Conservation (phyloP, 345 rosid species). For the Melaleuca alternifolia region DNA sequence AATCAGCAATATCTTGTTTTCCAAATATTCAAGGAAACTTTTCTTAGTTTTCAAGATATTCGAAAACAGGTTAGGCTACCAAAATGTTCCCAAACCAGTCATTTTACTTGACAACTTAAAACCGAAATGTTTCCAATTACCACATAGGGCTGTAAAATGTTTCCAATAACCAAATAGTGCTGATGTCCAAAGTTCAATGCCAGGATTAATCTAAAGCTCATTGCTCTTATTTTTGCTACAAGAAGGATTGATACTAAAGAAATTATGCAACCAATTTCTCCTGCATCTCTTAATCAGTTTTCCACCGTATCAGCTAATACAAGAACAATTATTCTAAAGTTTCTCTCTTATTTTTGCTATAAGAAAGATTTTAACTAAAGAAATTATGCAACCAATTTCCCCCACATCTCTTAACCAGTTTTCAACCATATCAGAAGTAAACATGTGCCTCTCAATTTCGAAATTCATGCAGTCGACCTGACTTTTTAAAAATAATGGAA, state of each 20-base stretch:
- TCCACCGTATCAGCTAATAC: background rate
- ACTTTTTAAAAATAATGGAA: background rate
- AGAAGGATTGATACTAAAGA: background rate
- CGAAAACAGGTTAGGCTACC: background rate
- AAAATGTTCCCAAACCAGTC: background rate
- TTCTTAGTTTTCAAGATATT: background rate
- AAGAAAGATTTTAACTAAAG: background rate
- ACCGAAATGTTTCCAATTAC: background rate
- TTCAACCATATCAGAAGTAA: background rate
- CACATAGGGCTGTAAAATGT: too few relatives aligned
- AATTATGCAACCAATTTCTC: background rate
- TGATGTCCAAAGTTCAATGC: background rate
- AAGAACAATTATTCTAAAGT: background rate
- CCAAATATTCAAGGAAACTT: background rate
- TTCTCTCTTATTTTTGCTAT: background rate
- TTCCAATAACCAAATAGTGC: background rate
- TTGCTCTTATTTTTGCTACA: background rate
- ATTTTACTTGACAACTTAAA: background rate
- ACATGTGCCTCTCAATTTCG: background rate
- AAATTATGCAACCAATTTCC: background rate
- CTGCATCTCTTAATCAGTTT: background rate
- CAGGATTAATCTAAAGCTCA: background rate
- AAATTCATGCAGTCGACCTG: background rate
- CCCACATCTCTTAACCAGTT: background rate
- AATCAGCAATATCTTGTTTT: background rate